These are phyloP conservation scores for Stachybotrys echinatus DNA, from an alignment of 2,329 filamentous ascomycete species.

Conservation along the genomic window DNA sequence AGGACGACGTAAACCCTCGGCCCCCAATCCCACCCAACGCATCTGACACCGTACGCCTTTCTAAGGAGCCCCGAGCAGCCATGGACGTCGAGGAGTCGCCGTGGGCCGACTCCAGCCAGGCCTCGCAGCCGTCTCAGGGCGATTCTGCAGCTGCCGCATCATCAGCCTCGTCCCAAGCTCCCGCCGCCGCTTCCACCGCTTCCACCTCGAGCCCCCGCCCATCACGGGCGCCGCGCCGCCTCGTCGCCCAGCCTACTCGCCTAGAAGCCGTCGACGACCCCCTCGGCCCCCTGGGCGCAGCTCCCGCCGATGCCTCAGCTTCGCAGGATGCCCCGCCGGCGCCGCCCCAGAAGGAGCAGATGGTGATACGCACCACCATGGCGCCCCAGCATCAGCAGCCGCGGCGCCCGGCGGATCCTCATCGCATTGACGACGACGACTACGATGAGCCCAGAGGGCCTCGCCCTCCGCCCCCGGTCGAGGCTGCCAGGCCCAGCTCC, in stretches of 20 bases:
- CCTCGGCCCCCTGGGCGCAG: constrained; percentile 69
- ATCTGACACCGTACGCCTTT: not conserved
- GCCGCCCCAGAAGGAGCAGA: constrained; percentile 63
- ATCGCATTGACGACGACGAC: constrained; percentile 69
- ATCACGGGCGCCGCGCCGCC: constrained; percentile 50
- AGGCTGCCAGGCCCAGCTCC: constrained; percentile 48
- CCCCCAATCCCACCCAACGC: not conserved
- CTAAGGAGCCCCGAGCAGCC: constrained; percentile 8
- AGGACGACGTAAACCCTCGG: constrained; percentile 2
- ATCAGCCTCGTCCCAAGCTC: constrained; percentile 18
- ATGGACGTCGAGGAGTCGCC: constrained; percentile 51
- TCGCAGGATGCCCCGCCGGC: constrained; percentile 55
- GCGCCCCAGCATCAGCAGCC: constrained; percentile 33
- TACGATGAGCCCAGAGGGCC: constrained; percentile 47
- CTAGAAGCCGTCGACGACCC: constrained; percentile 75
- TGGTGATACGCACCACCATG: constrained; percentile 56
- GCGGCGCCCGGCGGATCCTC: constrained; percentile 46
- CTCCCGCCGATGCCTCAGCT: constrained; percentile 41
- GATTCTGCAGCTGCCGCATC: constrained; percentile 19
- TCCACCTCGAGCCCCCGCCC: constrained; percentile 31
- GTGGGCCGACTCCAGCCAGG: constrained; percentile 42
- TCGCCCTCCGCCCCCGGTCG: constrained; percentile 61
- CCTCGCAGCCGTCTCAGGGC: constrained; percentile 22
- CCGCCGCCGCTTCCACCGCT: constrained; percentile 17
- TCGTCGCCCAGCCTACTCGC: constrained; percentile 70